Conservation (phyloP, 1,284 basidiomycete species). For the Anthracocystis setariae region DNA sequence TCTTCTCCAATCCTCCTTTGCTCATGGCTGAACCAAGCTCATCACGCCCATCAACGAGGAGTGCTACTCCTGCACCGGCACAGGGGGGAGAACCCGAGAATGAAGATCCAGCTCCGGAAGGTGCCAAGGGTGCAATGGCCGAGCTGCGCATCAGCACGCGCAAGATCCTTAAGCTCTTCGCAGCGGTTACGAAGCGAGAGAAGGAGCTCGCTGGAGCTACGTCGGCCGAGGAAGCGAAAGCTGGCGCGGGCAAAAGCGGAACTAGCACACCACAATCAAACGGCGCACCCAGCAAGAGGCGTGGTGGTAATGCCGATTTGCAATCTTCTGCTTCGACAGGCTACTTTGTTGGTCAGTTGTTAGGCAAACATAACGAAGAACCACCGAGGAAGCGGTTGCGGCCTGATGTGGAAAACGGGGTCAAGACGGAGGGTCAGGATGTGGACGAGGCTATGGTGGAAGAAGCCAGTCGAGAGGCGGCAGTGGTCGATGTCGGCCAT, state of each 20-base stretch:
- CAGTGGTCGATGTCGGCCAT: slow-evolving; percentile 71
- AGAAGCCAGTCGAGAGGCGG: slow-evolving; percentile 1
- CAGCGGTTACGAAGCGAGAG: slow-evolving; percentile 47
- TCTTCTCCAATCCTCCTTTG: slow-evolving; percentile 57
- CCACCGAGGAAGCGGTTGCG: slow-evolving; percentile 24
- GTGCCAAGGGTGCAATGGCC: slow-evolving; percentile 47
- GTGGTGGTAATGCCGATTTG: neutral
- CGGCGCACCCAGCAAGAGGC: slow-evolving; percentile 18
- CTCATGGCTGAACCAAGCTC: slow-evolving; percentile 43
- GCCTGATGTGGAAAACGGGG: slow-evolving; percentile 31
- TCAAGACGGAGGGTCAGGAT: slow-evolving; percentile 1
- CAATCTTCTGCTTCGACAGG: slow-evolving; percentile 12
- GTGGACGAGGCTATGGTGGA: slow-evolving; percentile 16
- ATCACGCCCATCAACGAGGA: slow-evolving; percentile 29
- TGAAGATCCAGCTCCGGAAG: slow-evolving; percentile 53
- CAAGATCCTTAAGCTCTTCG: slow-evolving; percentile 54
- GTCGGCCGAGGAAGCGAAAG: slow-evolving; percentile 32
- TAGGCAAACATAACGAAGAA: slow-evolving; percentile 16
- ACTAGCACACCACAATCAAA: slow-evolving; percentile 7
- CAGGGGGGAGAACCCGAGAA: slow-evolving; percentile 16
- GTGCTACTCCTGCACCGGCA: slow-evolving; percentile 21
- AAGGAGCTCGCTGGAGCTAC: slow-evolving; percentile 50
- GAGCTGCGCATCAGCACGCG: slow-evolving; percentile 46
- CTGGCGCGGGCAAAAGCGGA: slow-evolving; percentile 2
- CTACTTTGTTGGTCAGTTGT: slow-evolving; percentile 26